These are phyloP conservation scores for Anisogramma anomala DNA, from an alignment of 2,329 filamentous ascomycete species.

Conservation along the genomic window DNA sequence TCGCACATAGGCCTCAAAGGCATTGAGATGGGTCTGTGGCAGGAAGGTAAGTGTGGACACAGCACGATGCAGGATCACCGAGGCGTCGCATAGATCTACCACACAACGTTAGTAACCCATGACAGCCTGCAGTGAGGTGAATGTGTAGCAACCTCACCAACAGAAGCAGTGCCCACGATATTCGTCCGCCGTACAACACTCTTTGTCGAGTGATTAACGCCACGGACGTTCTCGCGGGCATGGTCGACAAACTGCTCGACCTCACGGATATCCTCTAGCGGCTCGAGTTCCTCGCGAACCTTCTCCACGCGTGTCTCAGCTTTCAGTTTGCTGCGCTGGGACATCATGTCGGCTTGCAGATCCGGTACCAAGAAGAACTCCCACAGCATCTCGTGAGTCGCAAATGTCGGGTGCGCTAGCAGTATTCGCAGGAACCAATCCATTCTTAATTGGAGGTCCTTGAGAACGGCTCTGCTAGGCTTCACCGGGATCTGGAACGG, in stretches of 20 bases:
- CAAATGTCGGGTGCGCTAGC: constrained; percentile 79
- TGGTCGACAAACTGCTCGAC: constrained; percentile 89
- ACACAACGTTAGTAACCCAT: not conserved
- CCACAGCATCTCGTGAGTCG: constrained; percentile 96
- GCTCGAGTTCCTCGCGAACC: constrained; percentile 78
- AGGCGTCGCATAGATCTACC: constrained; percentile 59
- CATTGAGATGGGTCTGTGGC: constrained; percentile 53
- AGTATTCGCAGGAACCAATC: constrained; percentile 83
- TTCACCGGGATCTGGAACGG: constrained; percentile 90
- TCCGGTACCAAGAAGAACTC: constrained; percentile 97
- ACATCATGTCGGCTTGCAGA: constrained; percentile 80
- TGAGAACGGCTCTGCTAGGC: constrained; percentile 74
- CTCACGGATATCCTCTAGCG: constrained; percentile 71
- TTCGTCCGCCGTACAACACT: constrained; percentile 73
- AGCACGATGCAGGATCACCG: constrained; percentile 40
- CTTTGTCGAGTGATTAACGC: constrained; percentile 72
- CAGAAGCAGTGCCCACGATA: constrained; percentile 52
- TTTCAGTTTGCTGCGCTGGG: constrained; percentile 77
- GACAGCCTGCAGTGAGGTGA: not conserved
- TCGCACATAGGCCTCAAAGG: constrained; percentile 61
- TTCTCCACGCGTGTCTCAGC: constrained; percentile 72
- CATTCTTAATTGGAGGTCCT: constrained; percentile 75
- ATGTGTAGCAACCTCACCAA: constrained; percentile 34
- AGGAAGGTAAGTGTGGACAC: constrained; percentile 53
- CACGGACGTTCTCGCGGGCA: constrained; percentile 77